Base-by-base conservation (phyloP, 2,329 filamentous ascomycete genomes). In the Cladosporium austrohemisphaericum region DNA sequence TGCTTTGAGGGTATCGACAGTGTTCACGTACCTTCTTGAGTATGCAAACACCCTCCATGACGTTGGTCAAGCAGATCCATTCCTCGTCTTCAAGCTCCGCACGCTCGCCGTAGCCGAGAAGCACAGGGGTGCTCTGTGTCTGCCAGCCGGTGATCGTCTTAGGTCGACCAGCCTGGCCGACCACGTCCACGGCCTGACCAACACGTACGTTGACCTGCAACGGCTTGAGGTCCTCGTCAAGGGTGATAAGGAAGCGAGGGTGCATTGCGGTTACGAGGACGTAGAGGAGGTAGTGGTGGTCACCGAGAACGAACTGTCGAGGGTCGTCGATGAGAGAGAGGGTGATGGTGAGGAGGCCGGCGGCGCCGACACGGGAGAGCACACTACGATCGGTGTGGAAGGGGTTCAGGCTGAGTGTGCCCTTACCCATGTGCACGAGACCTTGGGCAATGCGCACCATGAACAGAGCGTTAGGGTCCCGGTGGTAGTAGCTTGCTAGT, bases 121-220 rank as follows among this genome's bases (percentile, higher is more conserved):
- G 76, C 38, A 98, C 93, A 1, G 93, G 93, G n/a, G 93, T 98
- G 74, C 88, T 96, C 76, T 98, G 93, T 57, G 93, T 98, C 73
- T 98, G 93, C 93, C 93, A 98, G 46, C 93, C 93, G 8, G 93
- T 98, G 63, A 98, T 98, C 2, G 93, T 98, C 84, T 98, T 97
- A 59, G 93, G 93, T 55, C 92, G 82, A 67, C 93, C 93, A 10
- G 94, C 93, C 70, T 97, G 93, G 44, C 93, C 94, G 32, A 98
- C 93, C 33, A 98, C 91, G 67, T 98, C 93, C 16, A 98, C 94
- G 13, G 94, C 93, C 73, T 98, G 94, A 69, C 93, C 93, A 36
- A 98, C 92, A 25, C 93, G 86, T 13, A 98, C 93, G 62, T 96
- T 97, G 65, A 97, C 91, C 46, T 88, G 92, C 55, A 98, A 75